These are phyloP conservation scores for Fistulifera solaris DNA, from an alignment of 108 stramenopile species.

Conservation along the genomic window DNA sequence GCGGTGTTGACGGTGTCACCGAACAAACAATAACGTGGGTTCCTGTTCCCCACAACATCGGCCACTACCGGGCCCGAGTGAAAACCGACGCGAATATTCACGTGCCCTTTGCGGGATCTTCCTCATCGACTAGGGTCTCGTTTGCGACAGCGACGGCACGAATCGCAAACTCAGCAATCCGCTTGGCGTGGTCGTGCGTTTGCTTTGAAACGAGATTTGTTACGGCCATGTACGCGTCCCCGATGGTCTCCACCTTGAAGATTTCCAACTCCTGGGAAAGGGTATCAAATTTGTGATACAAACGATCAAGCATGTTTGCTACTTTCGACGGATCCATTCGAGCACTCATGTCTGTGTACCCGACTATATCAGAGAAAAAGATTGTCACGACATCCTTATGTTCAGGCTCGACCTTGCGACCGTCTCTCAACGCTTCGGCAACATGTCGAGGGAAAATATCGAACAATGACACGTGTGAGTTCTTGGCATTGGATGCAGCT, in stretches of 20 bases:
- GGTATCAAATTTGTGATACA: constrained; percentile 56
- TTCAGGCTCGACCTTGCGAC: constrained; percentile 46
- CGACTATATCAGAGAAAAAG: constrained; percentile 66
- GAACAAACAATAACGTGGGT: constrained; percentile 35
- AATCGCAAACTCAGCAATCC: constrained; percentile 62
- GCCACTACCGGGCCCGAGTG: constrained; percentile 63
- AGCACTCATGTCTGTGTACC: constrained; percentile 50
- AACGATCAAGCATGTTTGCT: constrained; percentile 52
- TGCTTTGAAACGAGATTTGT: constrained; percentile 54
- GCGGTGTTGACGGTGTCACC: constrained; percentile 8
- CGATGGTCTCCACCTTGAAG: constrained; percentile 76
- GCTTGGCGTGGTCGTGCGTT: constrained; percentile 53
- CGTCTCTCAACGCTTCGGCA: constrained; percentile 30
- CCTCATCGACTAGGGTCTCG: constrained; percentile 37
- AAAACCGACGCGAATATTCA: constrained; percentile 63
- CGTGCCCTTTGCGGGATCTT: constrained; percentile 41
- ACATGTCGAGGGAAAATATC: constrained; percentile 33
- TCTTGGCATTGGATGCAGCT: constrained; percentile 1
- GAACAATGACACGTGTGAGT: constrained; percentile 14
- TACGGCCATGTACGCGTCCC: constrained; percentile 65
- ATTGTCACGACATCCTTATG: constrained; percentile 39
- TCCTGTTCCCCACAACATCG: constrained; percentile 54
- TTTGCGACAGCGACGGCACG: constrained; percentile 46
- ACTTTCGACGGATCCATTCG: constrained; percentile 43
- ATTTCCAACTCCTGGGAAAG: constrained; percentile 54